Base-by-base conservation (phyloP, 1,284 basidiomycete species). In the Sporisorium graminicola region DNA sequence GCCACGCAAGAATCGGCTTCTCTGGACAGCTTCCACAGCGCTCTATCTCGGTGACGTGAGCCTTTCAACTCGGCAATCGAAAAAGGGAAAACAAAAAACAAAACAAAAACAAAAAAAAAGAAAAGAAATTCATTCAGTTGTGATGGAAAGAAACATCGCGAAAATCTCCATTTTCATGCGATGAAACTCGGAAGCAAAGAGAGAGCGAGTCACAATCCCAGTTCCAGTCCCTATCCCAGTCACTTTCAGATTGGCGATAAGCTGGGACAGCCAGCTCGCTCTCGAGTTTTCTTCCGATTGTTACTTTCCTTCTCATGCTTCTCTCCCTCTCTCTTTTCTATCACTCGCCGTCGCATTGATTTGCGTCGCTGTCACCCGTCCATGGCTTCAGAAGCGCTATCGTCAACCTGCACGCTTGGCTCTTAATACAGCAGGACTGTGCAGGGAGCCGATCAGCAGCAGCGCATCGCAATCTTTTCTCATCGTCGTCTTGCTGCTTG, bases 391-490 rank as follows among this genome's bases (percentile, higher is more conserved):
- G 57, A 56, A 51, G 56, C 52, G 27, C 51, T 56, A 29, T 60
- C 66, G 52, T 69, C 46, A 54, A 55, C 60, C 60, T 69, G 66
- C 66, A 69, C 66, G 56, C 66, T 64, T 69, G 66, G 42, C 66
- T 65, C 42, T 53, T 40, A 29, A 7, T 22, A 24, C 37, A 50
- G 35, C 66, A 58, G 64, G 60, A 22, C 46, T n/a, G 66, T 69
- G 66, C 61, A 69, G 66, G 66, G 18, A 46, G 24, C 31, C 26
- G 16, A 12, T 27, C 22, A 47, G 26, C 42, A 20, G 12, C 8
- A n/a, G n/a, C 27, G n/a, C n/a, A n/a, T 33, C 33, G 3, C 20
- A 31, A 31, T 40, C 42, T 29, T 26, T 47, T 58, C 26, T 56
- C 54, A 52, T 42, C 7, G 44, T 26, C 27, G 29, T 31, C 4